Evolutionary conservation across 1,139 yeast genomes (phyloP).

Genomic region (Candida neerlandica): DNA sequence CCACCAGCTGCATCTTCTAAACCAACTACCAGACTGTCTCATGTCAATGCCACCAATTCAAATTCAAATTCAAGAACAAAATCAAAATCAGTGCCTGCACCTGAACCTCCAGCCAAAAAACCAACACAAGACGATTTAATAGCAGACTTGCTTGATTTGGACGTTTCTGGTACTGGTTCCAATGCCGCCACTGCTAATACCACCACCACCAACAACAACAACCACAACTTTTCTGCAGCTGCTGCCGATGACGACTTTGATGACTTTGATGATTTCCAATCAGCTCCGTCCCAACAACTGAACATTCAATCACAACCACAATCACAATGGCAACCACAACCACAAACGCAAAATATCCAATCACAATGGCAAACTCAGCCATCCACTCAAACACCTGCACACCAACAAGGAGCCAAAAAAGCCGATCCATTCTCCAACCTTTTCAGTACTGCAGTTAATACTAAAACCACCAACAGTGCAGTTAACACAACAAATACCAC

Average conservation of each 20-base stretch:
- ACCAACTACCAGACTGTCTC: slow-evolving; percentile 9
- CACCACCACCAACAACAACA: too few relatives aligned
- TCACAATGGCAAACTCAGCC: slow-evolving; percentile 9
- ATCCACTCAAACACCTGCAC: background rate
- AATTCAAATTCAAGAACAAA: slow-evolving; percentile 39
- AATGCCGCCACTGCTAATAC: slow-evolving; percentile 7
- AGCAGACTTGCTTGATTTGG: slow-evolving; percentile 60
- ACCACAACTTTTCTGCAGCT: too few relatives aligned
- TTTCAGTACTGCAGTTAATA: background rate
- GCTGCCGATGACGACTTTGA: slow-evolving; percentile 68
- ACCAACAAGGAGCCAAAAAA: background rate
- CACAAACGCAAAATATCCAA: slow-evolving; percentile 19
- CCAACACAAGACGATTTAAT: slow-evolving; percentile 42
- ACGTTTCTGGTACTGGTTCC: slow-evolving; percentile 27
- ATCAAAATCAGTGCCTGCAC: slow-evolving; percentile 7
- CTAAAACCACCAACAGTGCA: slow-evolving; percentile 4
- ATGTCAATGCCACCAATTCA: slow-evolving; percentile 20
- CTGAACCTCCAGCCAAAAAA: slow-evolving; percentile 18
- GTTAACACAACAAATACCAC: background rate
- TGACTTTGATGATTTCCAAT: slow-evolving; percentile 93
- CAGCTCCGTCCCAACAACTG: slow-evolving; percentile 56
- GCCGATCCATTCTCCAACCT: background rate
- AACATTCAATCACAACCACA: slow-evolving; percentile 16
- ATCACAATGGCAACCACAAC: slow-evolving; percentile 18
- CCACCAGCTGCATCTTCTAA: slow-evolving; percentile 22